A percentile compares a stretch with the other conserved stretches of the same genome.
Evolutionary conservation across 768 basidiomycete genomes (phyloP).

Genomic region (Trametes meyenii): DNA sequence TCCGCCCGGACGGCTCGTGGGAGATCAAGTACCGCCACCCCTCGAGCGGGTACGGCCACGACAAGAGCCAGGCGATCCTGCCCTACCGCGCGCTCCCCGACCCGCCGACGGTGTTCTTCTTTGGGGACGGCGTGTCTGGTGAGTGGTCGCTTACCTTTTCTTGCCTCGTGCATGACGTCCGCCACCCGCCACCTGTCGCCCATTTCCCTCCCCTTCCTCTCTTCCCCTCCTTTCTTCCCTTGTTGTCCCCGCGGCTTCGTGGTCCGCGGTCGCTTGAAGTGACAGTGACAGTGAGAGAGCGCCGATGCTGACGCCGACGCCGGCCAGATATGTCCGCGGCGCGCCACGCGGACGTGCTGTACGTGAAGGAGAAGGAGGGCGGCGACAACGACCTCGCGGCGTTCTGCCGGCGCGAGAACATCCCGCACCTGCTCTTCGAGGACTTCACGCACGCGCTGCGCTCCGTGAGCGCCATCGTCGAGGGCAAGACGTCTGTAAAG

Average conservation of each 20-base stretch:
- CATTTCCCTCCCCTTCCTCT: too few species aligned
- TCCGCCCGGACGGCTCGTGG: constrained; percentile 71
- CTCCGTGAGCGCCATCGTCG: constrained; percentile 69
- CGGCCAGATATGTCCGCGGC: constrained; percentile 87
- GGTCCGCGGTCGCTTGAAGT: too few species aligned
- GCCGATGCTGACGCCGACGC: too few species aligned
- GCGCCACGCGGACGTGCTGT: constrained; percentile 89
- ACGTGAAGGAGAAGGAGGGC: constrained; percentile 80
- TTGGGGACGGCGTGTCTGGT: constrained; percentile 98
- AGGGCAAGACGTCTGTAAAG: constrained; percentile 61
- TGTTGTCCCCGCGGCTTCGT: too few species aligned
- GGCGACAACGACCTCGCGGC: constrained; percentile 85
- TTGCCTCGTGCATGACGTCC: not conserved
- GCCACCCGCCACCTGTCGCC: not conserved
- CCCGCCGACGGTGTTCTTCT: constrained; percentile 90
- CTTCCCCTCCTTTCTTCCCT: too few species aligned
- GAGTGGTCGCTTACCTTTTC: constrained; percentile 27
- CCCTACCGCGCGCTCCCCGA: constrained; percentile 76
- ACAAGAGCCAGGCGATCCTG: constrained; percentile 93
- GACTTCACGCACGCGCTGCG: constrained; percentile 67
- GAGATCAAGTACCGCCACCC: constrained; percentile 88
- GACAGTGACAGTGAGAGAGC: too few species aligned
- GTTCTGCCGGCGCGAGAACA: constrained; percentile 79
- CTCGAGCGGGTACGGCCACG: constrained; percentile 88
- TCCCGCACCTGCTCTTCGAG: constrained; percentile 77